Evolutionary conservation across 768 basidiomycete species (phyloP), one percentile per base, ranked within the genome.

Genomic region (Calocera viscosa): DNA sequence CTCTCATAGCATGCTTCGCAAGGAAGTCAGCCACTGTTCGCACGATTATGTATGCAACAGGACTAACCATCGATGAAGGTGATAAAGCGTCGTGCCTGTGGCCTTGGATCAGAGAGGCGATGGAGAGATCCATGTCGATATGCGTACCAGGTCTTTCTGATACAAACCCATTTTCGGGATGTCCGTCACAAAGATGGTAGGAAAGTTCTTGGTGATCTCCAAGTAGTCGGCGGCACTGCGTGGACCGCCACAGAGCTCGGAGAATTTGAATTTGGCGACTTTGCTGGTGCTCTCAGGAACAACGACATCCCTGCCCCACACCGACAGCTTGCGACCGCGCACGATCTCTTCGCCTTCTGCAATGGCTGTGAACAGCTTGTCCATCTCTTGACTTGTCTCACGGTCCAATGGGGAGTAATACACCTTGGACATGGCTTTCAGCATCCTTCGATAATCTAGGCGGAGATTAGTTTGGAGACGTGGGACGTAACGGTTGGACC

Each of bases 141-240:
- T 24, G 68, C 73, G 33, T 65, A 90, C 91, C 79, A 88, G 82
- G 74, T 99, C 96, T 77, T 96, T 94, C 74, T 86, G 82, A 65
- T 84, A 82, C 70, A 97, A 74, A 0, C 86, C 89, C 87, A 99
- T 87, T 80, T 90, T 90, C 53, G 89, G 91, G 33, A 98, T 85
- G 72, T 91, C 87, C 47, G 86, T 78, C 35, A 99, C 78, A 73
- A 99, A 98, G 17, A 99, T 80, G 16, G 93, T 95, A 32, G 83
- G 82, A 74, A 96, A 99, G 33, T 80, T 85, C 72, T 86, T 86
- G 2, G 94, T 95, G 66, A 99, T 84, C 78, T 97, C 93, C 40
- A 99, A 75, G 76, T 98, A 99, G 76, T 99, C 96, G 1, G 93
- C 93, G 26, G 96, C 95, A 72, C 91, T 91, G 72, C 96, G 78